These are phyloP conservation scores for Aciculosporium take DNA, from an alignment of 2,329 filamentous ascomycete genomes.

Conservation along the genomic window DNA sequence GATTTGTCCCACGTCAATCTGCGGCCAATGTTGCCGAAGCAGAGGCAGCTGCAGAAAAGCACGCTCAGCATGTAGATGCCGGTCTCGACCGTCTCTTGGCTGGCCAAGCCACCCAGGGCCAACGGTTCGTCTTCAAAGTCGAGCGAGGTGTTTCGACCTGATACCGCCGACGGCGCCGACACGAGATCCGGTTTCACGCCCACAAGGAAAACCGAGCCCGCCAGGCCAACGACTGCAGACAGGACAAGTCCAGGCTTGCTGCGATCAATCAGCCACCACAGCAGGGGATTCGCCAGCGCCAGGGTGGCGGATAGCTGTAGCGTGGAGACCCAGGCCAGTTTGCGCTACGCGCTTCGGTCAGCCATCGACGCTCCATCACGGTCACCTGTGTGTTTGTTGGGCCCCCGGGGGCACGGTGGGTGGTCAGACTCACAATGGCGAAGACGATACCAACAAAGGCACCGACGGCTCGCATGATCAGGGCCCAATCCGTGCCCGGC, in stretches of 20 bases:
- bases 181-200: conserved; percentile 66
- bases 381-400: too few species aligned
- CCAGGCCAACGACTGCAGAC: conserved; percentile 56
- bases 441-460: conserved; percentile 47
- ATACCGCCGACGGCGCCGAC: conserved; percentile 44
- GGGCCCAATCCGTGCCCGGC: conserved; percentile 56
- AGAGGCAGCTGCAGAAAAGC: conserved; percentile 85
- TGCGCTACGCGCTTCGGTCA: conserved; percentile 42
- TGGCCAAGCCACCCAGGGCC: conserved; percentile 37
- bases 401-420: too few species aligned
- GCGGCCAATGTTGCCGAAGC: conserved; percentile 90
- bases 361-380: background rate
- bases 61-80: conserved; percentile 87
- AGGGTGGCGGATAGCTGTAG: conserved; percentile 86
- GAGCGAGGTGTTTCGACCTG: conserved; percentile 3
- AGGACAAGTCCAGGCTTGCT: conserved; percentile 73
- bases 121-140: conserved; percentile 4
- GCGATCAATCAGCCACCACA: conserved; percentile 95
- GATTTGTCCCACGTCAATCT: conserved; percentile 43
- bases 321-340: conserved; percentile 84
- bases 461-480: conserved; percentile 43
- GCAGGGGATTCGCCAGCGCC: conserved; percentile 76
- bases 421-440: conserved; percentile 53
- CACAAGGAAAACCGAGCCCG: conserved; percentile 61
- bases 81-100: conserved; percentile 51